phyloP scores from a whole-genome alignment of 2,329 filamentous ascomycete genomes.

The Pseudogymnoascus sp. region DNA sequence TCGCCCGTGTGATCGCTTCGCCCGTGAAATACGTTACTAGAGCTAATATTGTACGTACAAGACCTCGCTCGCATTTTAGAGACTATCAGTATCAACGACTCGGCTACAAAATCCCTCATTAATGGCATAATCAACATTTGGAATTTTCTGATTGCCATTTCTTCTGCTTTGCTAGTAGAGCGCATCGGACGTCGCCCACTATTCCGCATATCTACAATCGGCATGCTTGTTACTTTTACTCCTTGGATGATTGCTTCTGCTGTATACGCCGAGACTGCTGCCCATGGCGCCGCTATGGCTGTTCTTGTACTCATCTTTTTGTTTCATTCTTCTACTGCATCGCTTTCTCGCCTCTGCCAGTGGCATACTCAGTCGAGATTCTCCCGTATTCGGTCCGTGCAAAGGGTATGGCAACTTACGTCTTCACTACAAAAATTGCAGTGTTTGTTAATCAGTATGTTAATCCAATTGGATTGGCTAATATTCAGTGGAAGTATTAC shows the following conservation, averaged over 20 bases:
- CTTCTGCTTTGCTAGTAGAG: slow-evolving; percentile 37
- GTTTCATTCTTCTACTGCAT: slow-evolving; percentile 40
- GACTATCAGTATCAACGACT: slow-evolving; percentile 18
- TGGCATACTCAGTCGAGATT: slow-evolving; percentile 36
- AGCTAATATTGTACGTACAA: neutral
- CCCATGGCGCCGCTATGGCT: slow-evolving; percentile 25
- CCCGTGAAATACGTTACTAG: too few relatives aligned
- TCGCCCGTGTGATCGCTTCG: too few relatives aligned
- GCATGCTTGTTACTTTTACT: slow-evolving; percentile 29
- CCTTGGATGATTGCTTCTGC: slow-evolving; percentile 31
- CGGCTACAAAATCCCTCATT: slow-evolving; percentile 21
- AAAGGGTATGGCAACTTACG: slow-evolving; percentile 33
- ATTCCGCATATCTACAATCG: slow-evolving; percentile 15
- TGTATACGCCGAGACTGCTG: slow-evolving; percentile 23
- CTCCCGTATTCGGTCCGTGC: slow-evolving; percentile 31
- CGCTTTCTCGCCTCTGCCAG: slow-evolving; percentile 38
- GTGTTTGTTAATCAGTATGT: slow-evolving; percentile 30
- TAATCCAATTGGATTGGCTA: slow-evolving; percentile 28
- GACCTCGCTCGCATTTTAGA: slow-evolving; percentile 23
- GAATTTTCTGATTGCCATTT: slow-evolving; percentile 33
- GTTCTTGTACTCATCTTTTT: slow-evolving; percentile 39
- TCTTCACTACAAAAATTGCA: slow-evolving; percentile 31
- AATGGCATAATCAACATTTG: slow-evolving; percentile 24
- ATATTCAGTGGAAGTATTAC: slow-evolving; percentile 32
- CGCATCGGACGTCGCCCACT: slow-evolving; percentile 28